A percentile compares a stretch with the other conserved stretches of the same genome.
These are phyloP conservation scores for Teratosphaeria destructans DNA, from an alignment of 2,329 filamentous ascomycete genomes.

Conservation along the genomic window DNA sequence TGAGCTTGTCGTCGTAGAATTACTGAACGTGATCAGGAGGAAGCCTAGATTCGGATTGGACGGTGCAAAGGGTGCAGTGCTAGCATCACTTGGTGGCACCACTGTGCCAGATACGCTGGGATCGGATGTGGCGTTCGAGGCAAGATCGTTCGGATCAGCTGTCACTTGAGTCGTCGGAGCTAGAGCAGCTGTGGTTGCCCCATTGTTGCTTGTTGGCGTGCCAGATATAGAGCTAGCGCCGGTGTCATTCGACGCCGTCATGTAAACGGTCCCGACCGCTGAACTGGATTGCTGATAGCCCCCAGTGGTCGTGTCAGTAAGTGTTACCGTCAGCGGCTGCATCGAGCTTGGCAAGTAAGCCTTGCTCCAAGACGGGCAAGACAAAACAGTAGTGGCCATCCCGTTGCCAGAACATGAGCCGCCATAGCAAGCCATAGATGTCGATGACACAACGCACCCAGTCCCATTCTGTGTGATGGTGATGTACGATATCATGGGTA, in stretches of 20 bases:
- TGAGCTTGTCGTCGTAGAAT: background rate
- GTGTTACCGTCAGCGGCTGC: background rate
- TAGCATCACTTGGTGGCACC: background rate
- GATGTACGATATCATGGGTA: background rate
- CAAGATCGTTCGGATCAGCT: background rate
- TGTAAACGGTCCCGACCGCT: background rate
- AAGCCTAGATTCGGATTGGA: background rate
- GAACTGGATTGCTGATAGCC: background rate
- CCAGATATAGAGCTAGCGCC: too few species aligned
- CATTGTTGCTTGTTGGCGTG: background rate
- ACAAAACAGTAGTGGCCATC: background rate
- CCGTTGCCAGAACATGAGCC: background rate
- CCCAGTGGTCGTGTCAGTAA: background rate
- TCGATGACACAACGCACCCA: background rate
- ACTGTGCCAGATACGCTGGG: background rate
- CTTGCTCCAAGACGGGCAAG: background rate
- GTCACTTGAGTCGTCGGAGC: background rate
- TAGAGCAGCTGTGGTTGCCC: background rate
- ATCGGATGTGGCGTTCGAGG: background rate
- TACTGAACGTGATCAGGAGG: background rate
- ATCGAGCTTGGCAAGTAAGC: background rate
- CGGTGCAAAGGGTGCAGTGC: background rate
- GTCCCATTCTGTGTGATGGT: background rate
- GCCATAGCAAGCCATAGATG: background rate
- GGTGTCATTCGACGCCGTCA: background rate